A percentile compares a stretch with the other conserved stretches of the same genome.
These are phyloP conservation scores for Astragalus glycyphyllos DNA, from an alignment of 306 rosid genomes.

Conservation along the genomic window DNA sequence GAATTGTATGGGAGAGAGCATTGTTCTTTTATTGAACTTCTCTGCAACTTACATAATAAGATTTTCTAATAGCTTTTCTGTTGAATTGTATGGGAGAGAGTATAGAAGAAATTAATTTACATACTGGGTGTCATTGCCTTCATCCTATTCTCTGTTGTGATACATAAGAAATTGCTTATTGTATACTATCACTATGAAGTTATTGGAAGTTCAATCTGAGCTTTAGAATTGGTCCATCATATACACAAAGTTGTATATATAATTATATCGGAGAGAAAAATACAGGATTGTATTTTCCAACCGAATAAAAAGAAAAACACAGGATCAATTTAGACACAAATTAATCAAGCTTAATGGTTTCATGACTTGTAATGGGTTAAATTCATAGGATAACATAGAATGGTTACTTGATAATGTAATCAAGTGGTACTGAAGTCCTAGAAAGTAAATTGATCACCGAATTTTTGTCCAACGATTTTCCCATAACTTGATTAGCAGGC, in stretches of 20 bases:
- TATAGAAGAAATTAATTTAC: no score
- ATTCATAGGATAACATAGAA: slow-evolving; percentile 12
- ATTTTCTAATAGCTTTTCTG: neutral
- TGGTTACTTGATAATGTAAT: slow-evolving; percentile 14
- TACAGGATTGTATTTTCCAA: neutral
- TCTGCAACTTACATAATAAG: slow-evolving; percentile 12
- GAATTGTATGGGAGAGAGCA: neutral
- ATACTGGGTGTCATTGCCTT: neutral
- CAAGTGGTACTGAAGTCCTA: neutral
- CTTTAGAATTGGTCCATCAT: slow-evolving; percentile 11
- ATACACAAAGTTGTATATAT: neutral
- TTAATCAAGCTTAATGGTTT: slow-evolving; percentile 14
- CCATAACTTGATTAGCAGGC: neutral
- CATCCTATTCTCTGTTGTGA: no score
- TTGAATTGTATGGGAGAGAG: no score
- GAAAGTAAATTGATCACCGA: neutral
- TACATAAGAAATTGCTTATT: no score
- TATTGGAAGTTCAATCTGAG: neutral
- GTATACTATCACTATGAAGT: no score
- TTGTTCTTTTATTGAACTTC: neutral
- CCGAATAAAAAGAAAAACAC: neutral
- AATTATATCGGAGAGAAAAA: neutral
- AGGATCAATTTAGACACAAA: slow-evolving; percentile 5
- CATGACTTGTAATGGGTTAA: neutral
- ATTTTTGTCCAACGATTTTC: slow-evolving; percentile 21